phyloP scores from a whole-genome alignment of 495 filamentous ascomycete species.

The Sordaria brevicollis region DNA sequence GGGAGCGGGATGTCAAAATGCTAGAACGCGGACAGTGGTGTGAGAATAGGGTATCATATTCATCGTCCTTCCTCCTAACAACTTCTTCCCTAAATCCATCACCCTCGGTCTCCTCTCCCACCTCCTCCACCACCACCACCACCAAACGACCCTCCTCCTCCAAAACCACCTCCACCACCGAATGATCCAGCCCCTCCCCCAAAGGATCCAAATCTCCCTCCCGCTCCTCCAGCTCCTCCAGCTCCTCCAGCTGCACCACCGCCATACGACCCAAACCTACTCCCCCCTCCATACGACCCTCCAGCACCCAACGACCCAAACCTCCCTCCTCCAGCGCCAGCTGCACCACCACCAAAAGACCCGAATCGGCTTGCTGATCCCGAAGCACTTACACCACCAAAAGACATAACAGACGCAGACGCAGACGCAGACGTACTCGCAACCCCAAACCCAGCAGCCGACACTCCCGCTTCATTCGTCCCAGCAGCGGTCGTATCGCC shows the following conservation, averaged over 20 bases:
- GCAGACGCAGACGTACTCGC: neutral
- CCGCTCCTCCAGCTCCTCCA: too few relatives aligned
- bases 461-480: neutral
- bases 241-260: neutral
- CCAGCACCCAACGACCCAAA: neutral
- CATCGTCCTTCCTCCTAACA: neutral
- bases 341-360: neutral
- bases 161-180: neutral
- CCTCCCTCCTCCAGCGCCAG: neutral
- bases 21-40: too few relatives aligned
- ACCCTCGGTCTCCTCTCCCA: constrained; percentile 8
- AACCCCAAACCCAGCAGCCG: neutral
- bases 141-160: neutral
- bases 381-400: neutral
- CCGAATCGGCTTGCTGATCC: neutral
- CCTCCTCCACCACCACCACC: neutral
- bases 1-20: too few relatives aligned
- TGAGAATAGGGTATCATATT: neutral
- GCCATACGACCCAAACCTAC: neutral
- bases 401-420: neutral
- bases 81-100: too few relatives aligned
- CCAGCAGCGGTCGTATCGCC: neutral
- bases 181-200: neutral
- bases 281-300: neutral
- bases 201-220: too few relatives aligned